Evolutionary conservation across 345 rosid genomes (phyloP).

Genomic region (Populus simonii): DNA sequence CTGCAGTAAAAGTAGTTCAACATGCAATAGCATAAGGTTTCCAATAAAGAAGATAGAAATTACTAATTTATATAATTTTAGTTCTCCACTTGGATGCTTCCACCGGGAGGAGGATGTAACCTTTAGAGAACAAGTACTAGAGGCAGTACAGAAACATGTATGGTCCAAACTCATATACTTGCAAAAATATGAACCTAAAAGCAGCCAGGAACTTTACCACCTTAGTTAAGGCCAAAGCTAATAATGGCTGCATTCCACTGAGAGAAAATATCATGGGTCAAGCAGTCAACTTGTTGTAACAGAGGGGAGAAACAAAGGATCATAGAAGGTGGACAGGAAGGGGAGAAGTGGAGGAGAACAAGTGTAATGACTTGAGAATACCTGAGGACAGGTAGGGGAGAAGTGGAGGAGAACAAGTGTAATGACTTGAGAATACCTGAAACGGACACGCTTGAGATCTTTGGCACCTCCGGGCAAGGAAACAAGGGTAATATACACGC

Average conservation of each 20-base stretch:
- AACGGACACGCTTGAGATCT: conserved; percentile 28
- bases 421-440: conserved; percentile 19
- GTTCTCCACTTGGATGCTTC: neutral
- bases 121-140: too few relatives aligned
- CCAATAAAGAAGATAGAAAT: neutral
- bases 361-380: neutral
- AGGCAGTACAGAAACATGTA: neutral
- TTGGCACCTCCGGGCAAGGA: conserved; percentile 27
- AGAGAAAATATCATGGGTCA: neutral
- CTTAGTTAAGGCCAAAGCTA: neutral
- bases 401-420: neutral
- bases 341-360: neutral
- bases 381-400: conserved; percentile 14
- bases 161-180: neutral
- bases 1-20: conserved; percentile 11
- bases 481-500: conserved; percentile 25
- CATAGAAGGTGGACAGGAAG: neutral
- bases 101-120: neutral
- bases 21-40: neutral
- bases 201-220: neutral
- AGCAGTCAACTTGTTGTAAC: neutral
- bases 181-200: neutral
- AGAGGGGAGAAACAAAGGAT: neutral
- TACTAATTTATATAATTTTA: neutral
- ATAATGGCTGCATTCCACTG: neutral